A percentile compares a stretch with the other conserved stretches of the same genome.
Evolutionary conservation across 768 basidiomycete genomes (phyloP).

Genomic region (Floccularia luteovirens): DNA sequence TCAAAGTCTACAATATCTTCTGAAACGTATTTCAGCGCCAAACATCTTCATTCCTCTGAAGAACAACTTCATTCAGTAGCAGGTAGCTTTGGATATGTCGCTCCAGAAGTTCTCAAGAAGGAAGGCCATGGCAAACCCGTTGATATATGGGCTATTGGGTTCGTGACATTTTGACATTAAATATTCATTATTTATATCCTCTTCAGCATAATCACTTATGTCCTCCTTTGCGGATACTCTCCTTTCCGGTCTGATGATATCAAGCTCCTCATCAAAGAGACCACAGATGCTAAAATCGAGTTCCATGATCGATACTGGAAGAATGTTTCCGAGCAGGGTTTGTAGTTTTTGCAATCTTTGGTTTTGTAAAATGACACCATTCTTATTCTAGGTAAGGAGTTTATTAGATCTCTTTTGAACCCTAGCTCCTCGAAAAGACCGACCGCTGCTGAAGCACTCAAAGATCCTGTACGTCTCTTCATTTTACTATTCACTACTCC

Average conservation of each 20-base stretch:
- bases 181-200: not conserved
- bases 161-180: conserved; percentile 12
- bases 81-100: conserved; percentile 84
- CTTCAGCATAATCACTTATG: conserved; percentile 85
- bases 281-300: conserved; percentile 75
- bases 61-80: conserved; percentile 69
- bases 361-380: not conserved
- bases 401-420: conserved; percentile 66
- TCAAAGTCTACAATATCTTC: not conserved
- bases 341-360: conserved; percentile 42
- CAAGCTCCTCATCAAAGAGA: conserved; percentile 72
- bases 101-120: conserved; percentile 80
- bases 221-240: conserved; percentile 90
- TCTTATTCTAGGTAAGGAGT: conserved; percentile 63
- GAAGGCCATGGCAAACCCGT: conserved; percentile 88
- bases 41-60: conserved; percentile 66
- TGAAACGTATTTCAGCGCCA: conserved; percentile 46
- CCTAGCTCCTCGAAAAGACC: conserved; percentile 66
- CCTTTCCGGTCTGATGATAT: conserved; percentile 87
- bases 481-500: not conserved
- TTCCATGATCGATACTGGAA: conserved; percentile 96
- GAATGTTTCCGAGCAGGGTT: conserved; percentile 77
- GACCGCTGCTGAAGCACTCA: conserved; percentile 64
- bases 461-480: conserved; percentile 46
- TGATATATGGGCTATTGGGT: conserved; percentile 94